phyloP scores from a whole-genome alignment of 768 basidiomycete species.

The Suillus paluster region DNA sequence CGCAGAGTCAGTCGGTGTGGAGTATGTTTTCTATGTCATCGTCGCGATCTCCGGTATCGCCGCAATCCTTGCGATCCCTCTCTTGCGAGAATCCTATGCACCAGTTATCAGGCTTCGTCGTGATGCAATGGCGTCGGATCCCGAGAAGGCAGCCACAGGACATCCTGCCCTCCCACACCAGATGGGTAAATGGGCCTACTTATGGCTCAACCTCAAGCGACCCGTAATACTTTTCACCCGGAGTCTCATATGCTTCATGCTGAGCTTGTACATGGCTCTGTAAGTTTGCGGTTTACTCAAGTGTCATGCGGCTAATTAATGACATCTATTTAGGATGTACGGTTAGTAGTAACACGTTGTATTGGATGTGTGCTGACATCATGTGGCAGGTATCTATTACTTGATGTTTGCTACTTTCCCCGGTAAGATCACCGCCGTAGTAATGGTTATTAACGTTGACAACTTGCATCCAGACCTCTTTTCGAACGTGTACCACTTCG shows the following conservation, averaged over 20 bases:
- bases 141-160: constrained; percentile 45
- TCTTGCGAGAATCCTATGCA: constrained; percentile 74
- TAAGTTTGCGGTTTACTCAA: constrained; percentile 39
- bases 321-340: neutral
- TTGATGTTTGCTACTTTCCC: constrained; percentile 75
- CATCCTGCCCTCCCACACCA: constrained; percentile 36
- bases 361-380: constrained; percentile 48
- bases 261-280: constrained; percentile 79
- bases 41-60: constrained; percentile 49
- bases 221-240: constrained; percentile 60
- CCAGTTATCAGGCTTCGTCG: constrained; percentile 64
- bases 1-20: constrained; percentile 58
- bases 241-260: constrained; percentile 71
- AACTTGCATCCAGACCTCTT: constrained; percentile 44
- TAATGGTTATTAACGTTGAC: too few species aligned
- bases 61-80: constrained; percentile 55
- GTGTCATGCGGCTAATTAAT: neutral
- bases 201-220: constrained; percentile 64
- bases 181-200: constrained; percentile 40
- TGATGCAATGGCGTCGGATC: constrained; percentile 44
- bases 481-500: constrained; percentile 52
- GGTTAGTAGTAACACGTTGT: constrained; percentile 38
- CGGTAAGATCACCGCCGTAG: constrained; percentile 41
- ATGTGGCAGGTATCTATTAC: constrained; percentile 59
- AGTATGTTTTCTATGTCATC: constrained; percentile 64